Conservation (phyloP, 2,329 filamentous ascomycete genomes). For the Chalaropsis ovoidea region DNA sequence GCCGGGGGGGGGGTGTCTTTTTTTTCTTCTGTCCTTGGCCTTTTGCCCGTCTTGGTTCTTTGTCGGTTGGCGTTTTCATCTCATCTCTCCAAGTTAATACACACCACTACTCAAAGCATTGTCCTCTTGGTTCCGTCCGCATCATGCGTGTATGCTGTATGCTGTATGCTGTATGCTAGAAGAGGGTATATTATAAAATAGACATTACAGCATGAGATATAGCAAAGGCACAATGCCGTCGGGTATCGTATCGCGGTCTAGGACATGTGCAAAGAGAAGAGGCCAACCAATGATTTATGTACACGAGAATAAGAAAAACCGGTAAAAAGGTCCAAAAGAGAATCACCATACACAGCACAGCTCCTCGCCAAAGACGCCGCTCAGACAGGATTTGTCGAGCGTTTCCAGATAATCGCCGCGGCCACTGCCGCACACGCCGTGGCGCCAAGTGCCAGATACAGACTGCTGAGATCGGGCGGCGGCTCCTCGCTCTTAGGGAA, state of each 20-base stretch:
- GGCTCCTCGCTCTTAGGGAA: slow-evolving; percentile 88
- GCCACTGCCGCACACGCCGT: slow-evolving; percentile 53
- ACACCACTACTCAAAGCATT: not conserved
- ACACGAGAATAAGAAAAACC: slow-evolving; percentile 5
- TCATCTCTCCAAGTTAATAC: not conserved
- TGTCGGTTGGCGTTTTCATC: not conserved
- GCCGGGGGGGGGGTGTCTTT: not conserved
- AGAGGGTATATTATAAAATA: slow-evolving; percentile 16
- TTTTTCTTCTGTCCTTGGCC: not conserved
- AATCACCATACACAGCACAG: slow-evolving; percentile 7
- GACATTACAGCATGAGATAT: slow-evolving; percentile 26
- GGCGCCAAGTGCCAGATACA: slow-evolving; percentile 78
- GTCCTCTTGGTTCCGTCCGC: not conserved
- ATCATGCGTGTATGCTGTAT: not conserved
- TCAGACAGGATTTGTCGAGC: slow-evolving; percentile 42
- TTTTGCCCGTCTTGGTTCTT: not conserved
- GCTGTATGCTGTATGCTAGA: not conserved
- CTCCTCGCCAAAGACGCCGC: not conserved
- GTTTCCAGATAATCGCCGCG: slow-evolving; percentile 55
- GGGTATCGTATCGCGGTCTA: slow-evolving; percentile 12
- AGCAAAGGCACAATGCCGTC: slow-evolving; percentile 23
- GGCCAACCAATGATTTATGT: not conserved
- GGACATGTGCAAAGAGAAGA: not conserved
- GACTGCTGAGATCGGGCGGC: slow-evolving; percentile 66
- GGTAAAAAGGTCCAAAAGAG: slow-evolving; percentile 10